phyloP scores from a whole-genome alignment of 2,329 filamentous ascomycete genomes.

The Ustulina deusta region DNA sequence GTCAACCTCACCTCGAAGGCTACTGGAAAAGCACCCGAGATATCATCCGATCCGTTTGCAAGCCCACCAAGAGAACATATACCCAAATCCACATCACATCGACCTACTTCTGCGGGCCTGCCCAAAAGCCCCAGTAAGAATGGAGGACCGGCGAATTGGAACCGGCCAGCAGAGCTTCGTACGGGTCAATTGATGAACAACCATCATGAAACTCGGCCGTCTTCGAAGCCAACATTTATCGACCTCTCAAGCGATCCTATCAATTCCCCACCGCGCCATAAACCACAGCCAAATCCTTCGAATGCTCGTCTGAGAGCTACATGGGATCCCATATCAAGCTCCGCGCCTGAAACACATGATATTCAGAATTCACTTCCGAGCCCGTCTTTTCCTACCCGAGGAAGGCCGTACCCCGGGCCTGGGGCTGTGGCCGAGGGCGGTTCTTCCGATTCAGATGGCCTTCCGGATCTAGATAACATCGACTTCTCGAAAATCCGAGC shows the following conservation, averaged over 20 bases:
- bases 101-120: constrained; percentile 29
- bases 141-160: constrained; percentile 6
- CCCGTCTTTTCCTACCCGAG: constrained; percentile 29
- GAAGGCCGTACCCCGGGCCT: constrained; percentile 45
- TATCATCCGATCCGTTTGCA: constrained; percentile 43
- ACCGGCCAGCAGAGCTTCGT: constrained; percentile 15
- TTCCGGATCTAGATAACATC: constrained; percentile 62
- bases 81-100: constrained; percentile 14
- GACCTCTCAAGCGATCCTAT: constrained; percentile 49
- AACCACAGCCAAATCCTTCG: constrained; percentile 36
- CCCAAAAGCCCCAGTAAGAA: constrained; percentile 26
- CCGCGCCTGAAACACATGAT: constrained; percentile 57
- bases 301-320: constrained; percentile 45
- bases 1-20: constrained; percentile 8
- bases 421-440: constrained; percentile 55
- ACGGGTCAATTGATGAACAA: constrained; percentile 12
- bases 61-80: constrained; percentile 39
- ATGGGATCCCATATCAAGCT: constrained; percentile 67
- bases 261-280: constrained; percentile 31
- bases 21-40: constrained; percentile 21
- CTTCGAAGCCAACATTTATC: constrained; percentile 42
- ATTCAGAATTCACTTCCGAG: constrained; percentile 37
- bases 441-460: constrained; percentile 55
- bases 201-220: constrained; percentile 26
- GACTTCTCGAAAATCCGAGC: constrained; percentile 51